Evolutionary conservation across 2,329 filamentous ascomycete species (phyloP).

Genomic region (Colletotrichum liriopes): DNA sequence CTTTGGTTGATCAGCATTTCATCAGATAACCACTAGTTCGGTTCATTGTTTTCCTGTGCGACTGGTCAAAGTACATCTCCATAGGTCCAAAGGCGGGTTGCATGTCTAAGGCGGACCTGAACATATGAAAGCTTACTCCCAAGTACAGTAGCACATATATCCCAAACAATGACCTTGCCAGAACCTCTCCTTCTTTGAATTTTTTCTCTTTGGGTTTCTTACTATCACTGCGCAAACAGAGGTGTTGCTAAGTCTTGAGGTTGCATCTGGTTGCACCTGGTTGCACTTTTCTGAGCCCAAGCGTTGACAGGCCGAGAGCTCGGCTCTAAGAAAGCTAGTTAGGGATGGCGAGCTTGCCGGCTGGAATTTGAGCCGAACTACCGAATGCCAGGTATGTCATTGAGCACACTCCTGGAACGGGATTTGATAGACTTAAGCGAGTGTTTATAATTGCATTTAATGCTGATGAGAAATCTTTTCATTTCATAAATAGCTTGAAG

Average conservation of each 20-base stretch:
- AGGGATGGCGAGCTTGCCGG: neutral
- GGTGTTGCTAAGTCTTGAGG: neutral
- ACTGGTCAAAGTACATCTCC: too few species aligned
- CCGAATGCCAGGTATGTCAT: neutral
- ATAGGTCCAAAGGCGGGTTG: neutral
- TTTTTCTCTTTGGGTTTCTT: too few species aligned
- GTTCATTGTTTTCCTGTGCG: neutral
- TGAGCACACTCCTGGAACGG: neutral
- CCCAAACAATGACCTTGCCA: too few species aligned
- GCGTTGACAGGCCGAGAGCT: too few species aligned
- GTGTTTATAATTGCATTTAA: neutral
- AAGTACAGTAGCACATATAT: too few species aligned
- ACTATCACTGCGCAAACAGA: too few species aligned
- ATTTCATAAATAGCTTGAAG: fast-evolving
- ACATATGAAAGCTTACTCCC: too few species aligned
- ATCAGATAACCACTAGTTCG: neutral
- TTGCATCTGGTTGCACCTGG: neutral
- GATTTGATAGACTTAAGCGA: too few species aligned
- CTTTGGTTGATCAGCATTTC: neutral
- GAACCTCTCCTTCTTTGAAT: too few species aligned
- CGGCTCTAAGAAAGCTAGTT: neutral
- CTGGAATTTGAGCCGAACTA: neutral
- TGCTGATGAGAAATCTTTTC: too few species aligned
- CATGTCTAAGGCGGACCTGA: too few species aligned
- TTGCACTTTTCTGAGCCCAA: too few species aligned